Evolutionary conservation across 163 green algal species (phyloP).

Genomic region (Chlorella variabilis): DNA sequence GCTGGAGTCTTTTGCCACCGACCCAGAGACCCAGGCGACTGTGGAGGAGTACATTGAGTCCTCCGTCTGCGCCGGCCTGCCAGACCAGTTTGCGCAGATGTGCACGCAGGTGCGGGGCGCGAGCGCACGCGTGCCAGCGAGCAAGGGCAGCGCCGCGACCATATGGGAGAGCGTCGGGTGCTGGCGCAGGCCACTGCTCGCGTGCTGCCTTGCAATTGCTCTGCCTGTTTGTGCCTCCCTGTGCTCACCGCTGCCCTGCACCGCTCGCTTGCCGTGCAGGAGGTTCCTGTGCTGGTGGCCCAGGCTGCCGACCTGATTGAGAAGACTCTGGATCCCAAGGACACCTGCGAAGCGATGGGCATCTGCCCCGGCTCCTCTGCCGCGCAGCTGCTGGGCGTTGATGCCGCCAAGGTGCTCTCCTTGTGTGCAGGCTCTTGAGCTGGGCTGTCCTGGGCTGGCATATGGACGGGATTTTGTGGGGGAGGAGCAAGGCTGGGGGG

Average conservation of each 20-base stretch:
- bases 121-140: no score
- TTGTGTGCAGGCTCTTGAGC: background rate
- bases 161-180: no score
- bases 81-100: constrained; percentile 19
- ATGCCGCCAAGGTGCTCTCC: background rate
- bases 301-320: background rate
- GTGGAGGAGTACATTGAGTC: constrained; percentile 13
- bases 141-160: no score
- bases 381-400: background rate
- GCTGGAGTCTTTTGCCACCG: constrained; percentile 27
- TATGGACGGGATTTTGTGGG: background rate
- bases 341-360: constrained; percentile 16
- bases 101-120: constrained; percentile 40
- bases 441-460: no score
- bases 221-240: no score
- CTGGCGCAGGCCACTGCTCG: no score
- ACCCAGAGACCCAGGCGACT: constrained; percentile 30
- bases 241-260: no score
- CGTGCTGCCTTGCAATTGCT: no score
- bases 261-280: no score
- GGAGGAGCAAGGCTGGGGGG: no score
- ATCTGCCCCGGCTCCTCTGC: background rate
- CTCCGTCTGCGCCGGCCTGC: constrained; percentile 28
- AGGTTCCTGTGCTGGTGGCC: constrained; percentile 31
- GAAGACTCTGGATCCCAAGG: background rate